Conservation (phyloP, 768 basidiomycete species). For the Suillus placidus region DNA sequence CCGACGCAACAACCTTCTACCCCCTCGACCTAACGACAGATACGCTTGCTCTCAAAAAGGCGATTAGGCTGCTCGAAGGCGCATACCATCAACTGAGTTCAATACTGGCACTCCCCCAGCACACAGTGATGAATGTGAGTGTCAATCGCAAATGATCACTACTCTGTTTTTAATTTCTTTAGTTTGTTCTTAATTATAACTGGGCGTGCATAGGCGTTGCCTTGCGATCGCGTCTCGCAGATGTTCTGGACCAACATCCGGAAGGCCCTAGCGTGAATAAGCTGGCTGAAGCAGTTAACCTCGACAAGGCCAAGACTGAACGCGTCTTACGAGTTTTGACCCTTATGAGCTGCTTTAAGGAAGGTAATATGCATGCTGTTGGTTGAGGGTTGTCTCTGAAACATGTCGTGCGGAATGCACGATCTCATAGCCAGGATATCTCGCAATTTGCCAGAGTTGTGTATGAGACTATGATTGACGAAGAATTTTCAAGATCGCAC, state of each 20-base stretch:
- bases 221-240: conserved; percentile 29
- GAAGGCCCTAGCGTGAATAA: conserved; percentile 31
- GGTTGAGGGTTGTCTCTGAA: not conserved
- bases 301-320: conserved; percentile 32
- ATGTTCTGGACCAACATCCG: conserved; percentile 27
- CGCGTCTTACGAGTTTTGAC: conserved; percentile 36
- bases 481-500: conserved; percentile 26
- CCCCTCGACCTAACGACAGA: conserved; percentile 23
- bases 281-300: conserved; percentile 25
- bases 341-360: conserved; percentile 32
- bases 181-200: conserved; percentile 27
- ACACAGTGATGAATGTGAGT: conserved; percentile 30
- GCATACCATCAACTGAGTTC: conserved; percentile 31
- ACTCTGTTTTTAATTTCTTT: not conserved
- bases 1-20: conserved; percentile 24
- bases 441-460: conserved; percentile 20
- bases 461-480: conserved; percentile 29
- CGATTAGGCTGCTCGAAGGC: conserved; percentile 27
- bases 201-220: conserved; percentile 31
- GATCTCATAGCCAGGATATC: conserved; percentile 15
- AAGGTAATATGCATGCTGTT: conserved; percentile 21
- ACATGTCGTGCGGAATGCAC: not conserved
- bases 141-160: not conserved
- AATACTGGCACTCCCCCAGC: conserved; percentile 31
- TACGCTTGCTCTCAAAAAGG: not conserved